These are phyloP conservation scores for Phymatotrichopsis omnivora DNA, from an alignment of 2,329 filamentous ascomycete genomes.

Conservation along the genomic window DNA sequence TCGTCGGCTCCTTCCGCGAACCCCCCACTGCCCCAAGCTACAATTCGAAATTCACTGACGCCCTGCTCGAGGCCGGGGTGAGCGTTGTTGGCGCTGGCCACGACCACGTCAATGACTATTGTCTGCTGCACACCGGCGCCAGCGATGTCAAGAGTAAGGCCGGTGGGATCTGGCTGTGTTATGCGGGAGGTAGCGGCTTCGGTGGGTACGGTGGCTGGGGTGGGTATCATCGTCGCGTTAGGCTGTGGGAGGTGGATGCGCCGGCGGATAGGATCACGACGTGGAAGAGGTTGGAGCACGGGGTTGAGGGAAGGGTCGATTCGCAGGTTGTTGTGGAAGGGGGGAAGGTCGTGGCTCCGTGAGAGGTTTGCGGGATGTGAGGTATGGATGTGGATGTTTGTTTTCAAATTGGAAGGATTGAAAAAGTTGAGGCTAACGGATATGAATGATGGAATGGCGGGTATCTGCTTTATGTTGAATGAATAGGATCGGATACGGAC, in stretches of 20 bases:
- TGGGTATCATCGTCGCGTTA: slow-evolving; percentile 69
- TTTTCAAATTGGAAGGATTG: too few species aligned
- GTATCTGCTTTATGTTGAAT: not conserved
- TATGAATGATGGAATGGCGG: too few species aligned
- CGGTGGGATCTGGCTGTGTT: slow-evolving; percentile 92
- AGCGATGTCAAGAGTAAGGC: slow-evolving; percentile 39
- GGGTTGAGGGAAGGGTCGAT: slow-evolving; percentile 47
- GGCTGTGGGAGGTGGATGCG: slow-evolving; percentile 88
- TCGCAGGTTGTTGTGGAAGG: slow-evolving; percentile 57
- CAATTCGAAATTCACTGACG: slow-evolving; percentile 89
- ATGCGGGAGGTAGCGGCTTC: slow-evolving; percentile 82
- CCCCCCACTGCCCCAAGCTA: slow-evolving; percentile 75
- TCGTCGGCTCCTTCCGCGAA: slow-evolving; percentile 68
- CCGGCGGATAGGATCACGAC: slow-evolving; percentile 81
- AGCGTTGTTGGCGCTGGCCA: slow-evolving; percentile 54
- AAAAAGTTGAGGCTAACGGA: too few species aligned
- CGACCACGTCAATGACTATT: slow-evolving; percentile 97
- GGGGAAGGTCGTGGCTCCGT: slow-evolving; percentile 39
- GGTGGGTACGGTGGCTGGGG: slow-evolving; percentile 91
- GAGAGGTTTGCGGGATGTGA: too few species aligned
- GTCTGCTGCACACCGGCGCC: slow-evolving; percentile 55
- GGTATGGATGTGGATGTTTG: too few species aligned
- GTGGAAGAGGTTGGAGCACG: slow-evolving; percentile 78
- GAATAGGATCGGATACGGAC: not conserved
- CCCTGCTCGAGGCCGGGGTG: slow-evolving; percentile 73